Conservation (phyloP, 108 stramenopile species). For the Skeletonema potamos region DNA sequence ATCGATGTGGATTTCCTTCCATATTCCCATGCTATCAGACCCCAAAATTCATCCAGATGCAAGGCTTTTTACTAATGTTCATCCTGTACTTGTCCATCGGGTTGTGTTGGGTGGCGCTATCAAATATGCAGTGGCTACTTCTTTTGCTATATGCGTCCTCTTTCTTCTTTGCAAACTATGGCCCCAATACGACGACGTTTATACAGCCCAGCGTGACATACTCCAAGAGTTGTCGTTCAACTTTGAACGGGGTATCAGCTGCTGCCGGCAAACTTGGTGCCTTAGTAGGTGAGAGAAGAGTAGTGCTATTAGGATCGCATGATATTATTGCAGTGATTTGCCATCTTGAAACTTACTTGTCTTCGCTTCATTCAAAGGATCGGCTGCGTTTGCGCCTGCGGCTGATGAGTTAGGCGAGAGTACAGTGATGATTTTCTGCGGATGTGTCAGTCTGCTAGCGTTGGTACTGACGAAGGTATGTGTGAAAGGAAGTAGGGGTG, state of each 20-base stretch:
- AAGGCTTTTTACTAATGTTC: slow-evolving; percentile 82
- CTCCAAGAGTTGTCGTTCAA: slow-evolving; percentile 65
- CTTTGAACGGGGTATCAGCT: slow-evolving; percentile 84
- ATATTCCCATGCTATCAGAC: slow-evolving; percentile 52
- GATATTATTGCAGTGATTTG: no score
- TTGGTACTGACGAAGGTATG: slow-evolving; percentile 52
- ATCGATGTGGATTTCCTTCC: slow-evolving; percentile 17
- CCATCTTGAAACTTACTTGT: no score
- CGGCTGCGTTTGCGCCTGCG: slow-evolving; percentile 71
- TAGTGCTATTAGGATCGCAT: no score
- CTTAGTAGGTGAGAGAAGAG: no score
- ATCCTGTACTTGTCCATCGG: slow-evolving; percentile 81
- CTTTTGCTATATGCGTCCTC: slow-evolving; percentile 52
- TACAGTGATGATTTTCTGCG: slow-evolving; percentile 75
- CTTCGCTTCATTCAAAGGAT: no score
- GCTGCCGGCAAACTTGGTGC: slow-evolving; percentile 85
- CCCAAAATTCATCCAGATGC: slow-evolving; percentile 73
- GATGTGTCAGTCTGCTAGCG: slow-evolving; percentile 61
- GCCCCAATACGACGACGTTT: slow-evolving; percentile 73
- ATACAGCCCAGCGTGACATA: slow-evolving; percentile 72
- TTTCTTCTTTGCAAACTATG: slow-evolving; percentile 69
- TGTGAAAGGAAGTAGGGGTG: slow-evolving; percentile 17
- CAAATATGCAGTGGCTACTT: slow-evolving; percentile 43
- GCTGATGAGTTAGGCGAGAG: slow-evolving; percentile 60
- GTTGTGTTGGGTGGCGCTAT: slow-evolving; percentile 57